Percentiles rank a stretch among this genome's conserved stretches.
These are phyloP conservation scores for Venturia carpophila DNA, from an alignment of 2,329 filamentous ascomycete genomes.

Conservation along the genomic window DNA sequence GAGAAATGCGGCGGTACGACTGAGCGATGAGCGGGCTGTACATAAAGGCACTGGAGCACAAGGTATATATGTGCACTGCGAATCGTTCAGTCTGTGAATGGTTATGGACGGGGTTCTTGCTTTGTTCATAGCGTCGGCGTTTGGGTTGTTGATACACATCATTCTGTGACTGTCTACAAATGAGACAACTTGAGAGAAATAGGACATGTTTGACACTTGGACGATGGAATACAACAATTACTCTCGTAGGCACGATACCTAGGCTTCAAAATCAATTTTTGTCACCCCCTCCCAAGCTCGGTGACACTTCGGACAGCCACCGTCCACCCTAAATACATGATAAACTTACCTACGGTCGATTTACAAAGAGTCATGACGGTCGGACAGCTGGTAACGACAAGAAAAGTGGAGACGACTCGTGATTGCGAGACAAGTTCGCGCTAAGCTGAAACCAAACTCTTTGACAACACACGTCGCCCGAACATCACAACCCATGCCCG, in stretches of 20 bases:
- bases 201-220: not conserved
- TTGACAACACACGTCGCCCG: not conserved
- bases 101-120: not conserved
- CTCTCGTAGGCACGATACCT: too few species aligned
- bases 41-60: conserved; percentile 61
- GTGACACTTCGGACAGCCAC: too few species aligned
- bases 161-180: not conserved
- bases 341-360: too few species aligned
- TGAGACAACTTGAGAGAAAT: not conserved
- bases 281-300: too few species aligned
- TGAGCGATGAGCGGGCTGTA: conserved; percentile 58
- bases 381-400: not conserved
- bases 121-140: conserved; percentile 3
- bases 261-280: too few species aligned
- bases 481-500: not conserved
- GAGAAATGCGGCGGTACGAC: conserved; percentile 44
- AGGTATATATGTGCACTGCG: conserved; percentile 53
- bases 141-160: not conserved
- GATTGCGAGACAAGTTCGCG: not conserved
- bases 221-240: too few species aligned
- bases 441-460: not conserved
- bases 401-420: not conserved
- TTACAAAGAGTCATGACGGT: too few species aligned
- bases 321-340: too few species aligned
- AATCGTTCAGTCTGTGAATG: conserved; percentile 41